phyloP scores from a whole-genome alignment of 129 eudicot species.

The Centrapalus pauciflorus region DNA sequence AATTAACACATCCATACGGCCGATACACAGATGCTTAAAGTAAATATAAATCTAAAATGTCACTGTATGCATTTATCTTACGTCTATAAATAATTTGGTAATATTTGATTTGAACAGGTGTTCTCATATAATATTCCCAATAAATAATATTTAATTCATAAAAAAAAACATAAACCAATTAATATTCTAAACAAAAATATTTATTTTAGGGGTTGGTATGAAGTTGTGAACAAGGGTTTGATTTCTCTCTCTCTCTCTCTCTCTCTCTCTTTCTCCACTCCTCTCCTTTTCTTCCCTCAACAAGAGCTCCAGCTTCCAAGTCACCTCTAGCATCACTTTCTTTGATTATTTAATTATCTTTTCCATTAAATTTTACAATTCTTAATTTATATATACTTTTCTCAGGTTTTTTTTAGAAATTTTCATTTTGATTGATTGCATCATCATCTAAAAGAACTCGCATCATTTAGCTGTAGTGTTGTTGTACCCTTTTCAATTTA shows the following conservation, averaged over 20 bases:
- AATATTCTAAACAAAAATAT: background rate
- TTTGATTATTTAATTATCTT: background rate
- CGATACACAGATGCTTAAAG: too few species aligned
- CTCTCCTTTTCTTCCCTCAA: slow-evolving; percentile 2
- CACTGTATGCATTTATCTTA: too few species aligned
- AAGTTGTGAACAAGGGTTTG: background rate
- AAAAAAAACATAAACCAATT: background rate
- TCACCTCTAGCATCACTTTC: slow-evolving; percentile 16
- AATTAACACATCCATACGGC: too few species aligned
- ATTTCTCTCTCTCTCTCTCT: background rate
- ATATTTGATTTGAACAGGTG: too few species aligned
- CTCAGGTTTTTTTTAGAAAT: background rate
- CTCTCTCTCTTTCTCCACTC: background rate
- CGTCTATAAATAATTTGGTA: too few species aligned
- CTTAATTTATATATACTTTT: background rate
- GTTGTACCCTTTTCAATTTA: background rate
- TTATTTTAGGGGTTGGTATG: background rate
- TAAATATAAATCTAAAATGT: too few species aligned
- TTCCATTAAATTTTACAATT: background rate
- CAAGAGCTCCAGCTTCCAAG: background rate
- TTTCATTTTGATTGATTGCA: slow-evolving; percentile 8
- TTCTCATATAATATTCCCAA: too few species aligned
- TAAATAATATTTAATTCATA: too few species aligned
- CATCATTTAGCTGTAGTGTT: slow-evolving; percentile 1
- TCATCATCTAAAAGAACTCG: background rate